phyloP scores from a whole-genome alignment of 192 early-diverging fungal genomes.

The Mortierella claussenii region DNA sequence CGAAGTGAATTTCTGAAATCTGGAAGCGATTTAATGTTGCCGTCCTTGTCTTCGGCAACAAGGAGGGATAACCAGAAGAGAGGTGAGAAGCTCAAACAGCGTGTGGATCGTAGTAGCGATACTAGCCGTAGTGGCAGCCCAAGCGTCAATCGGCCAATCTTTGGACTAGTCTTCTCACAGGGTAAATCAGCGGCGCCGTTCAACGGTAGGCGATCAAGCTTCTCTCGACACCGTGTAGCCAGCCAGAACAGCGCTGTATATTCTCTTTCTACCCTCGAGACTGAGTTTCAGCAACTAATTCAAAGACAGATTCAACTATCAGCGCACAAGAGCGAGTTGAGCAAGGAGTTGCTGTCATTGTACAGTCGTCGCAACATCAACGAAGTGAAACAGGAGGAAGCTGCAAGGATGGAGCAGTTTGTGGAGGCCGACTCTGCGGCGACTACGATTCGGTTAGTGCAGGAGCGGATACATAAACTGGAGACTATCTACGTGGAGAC shows the following conservation, averaged over 20 bases:
- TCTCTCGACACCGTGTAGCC: not conserved
- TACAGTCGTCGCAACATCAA: conserved; percentile 28
- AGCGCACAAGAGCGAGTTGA: conserved; percentile 17
- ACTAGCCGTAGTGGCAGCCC: not conserved
- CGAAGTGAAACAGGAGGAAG: conserved; percentile 25
- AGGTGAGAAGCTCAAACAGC: not conserved
- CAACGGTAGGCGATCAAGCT: not conserved
- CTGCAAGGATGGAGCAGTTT: conserved; percentile 20
- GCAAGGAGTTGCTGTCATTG: conserved; percentile 21
- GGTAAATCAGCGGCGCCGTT: not conserved
- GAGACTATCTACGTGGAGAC: conserved; percentile 16
- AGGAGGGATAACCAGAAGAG: no score
- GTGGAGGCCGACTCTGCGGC: conserved; percentile 26
- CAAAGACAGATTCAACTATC: conserved; percentile 31
- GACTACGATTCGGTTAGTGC: conserved; percentile 6
- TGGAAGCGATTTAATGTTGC: not conserved
- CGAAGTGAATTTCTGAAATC: conserved; percentile 8
- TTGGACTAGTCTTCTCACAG: not conserved
- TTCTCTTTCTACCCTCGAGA: conserved; percentile 21
- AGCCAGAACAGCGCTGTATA: conserved; percentile 16
- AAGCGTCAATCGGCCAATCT: conserved; percentile 3
- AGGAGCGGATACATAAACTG: conserved; percentile 23
- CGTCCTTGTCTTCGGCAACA: not conserved
- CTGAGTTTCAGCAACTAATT: conserved; percentile 30
- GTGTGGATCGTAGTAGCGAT: not conserved